Base-by-base conservation (phyloP, 2,329 filamentous ascomycete species). In the Coniella lustricola region DNA sequence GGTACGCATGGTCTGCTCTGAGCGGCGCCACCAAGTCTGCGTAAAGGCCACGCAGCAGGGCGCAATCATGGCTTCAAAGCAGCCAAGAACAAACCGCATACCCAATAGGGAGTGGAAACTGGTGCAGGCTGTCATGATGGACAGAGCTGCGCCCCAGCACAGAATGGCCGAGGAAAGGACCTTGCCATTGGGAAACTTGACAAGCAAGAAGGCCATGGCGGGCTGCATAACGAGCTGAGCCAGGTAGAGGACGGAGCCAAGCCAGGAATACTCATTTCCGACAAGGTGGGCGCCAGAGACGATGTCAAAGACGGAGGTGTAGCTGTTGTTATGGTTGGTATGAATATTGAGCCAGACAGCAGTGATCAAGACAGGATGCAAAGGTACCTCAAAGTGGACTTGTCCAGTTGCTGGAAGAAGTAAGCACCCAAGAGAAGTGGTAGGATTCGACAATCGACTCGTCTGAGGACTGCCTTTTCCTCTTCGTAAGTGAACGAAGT, bases 161-260 rank as follows among this genome's bases (percentile, higher is more conserved):
- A 79, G 59, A 0, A 81, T 71, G 45, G 78, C 74, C 1, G 60
- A 58, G 1, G 67, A 70, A 17, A 76, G 57, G 34, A 81, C 71
- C 55, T 79, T 79, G 14, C 76, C 76, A 0, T 72, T 74, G 0
- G 76, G 77, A 0, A 77, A 55, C 54, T 75, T 74, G 22, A 78
- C 74, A 0, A 79, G 66, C 4, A 76, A 56, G 48, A 69, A 70
- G 0, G 77, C 76, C 4, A 77, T 69, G 0, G 77, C 62, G 1
- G 76, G 75, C 56, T 82, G 77, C 66, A 79, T 74, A 12, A 78
- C 64, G 8, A 82, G 68, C 57, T 81, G 76, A 1, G 77, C 77
- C n/a, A 81, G 64, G 56, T 77, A 83, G 13, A 83, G 65, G 44
- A 83, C 74, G 2, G 76, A 81, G 0, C 77, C 76, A 0, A 83